Percentiles rank a stretch among this genome's conserved stretches.
phyloP scores from a whole-genome alignment of 257 asterid genomes.

The Lavandula angustifolia region DNA sequence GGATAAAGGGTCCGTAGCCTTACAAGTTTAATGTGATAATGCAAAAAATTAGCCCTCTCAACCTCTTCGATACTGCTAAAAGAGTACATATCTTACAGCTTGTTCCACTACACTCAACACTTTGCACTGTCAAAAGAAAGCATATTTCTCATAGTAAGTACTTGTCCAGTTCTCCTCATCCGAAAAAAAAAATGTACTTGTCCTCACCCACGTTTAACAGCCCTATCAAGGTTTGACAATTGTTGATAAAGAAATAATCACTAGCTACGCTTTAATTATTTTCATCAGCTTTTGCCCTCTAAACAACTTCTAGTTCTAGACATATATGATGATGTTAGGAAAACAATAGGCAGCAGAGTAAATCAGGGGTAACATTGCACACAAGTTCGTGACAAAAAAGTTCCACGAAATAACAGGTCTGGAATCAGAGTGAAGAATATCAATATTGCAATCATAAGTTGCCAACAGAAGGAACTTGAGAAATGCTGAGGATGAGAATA shows the following conservation, averaged over 20 bases:
- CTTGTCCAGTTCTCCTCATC: not conserved
- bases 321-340: not conserved
- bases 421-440: not conserved
- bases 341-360: not conserved
- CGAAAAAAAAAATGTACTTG: not conserved
- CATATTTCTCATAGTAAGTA: not conserved
- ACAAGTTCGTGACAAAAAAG: not conserved
- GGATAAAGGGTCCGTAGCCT: too few relatives aligned
- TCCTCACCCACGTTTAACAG: not conserved
- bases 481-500: conserved; percentile 4
- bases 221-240: not conserved
- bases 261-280: conserved; percentile 4
- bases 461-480: not conserved
- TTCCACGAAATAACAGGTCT: conserved; percentile 6
- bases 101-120: not conserved
- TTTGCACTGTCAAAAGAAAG: conserved; percentile 16
- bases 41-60: not conserved
- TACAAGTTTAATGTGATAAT: not conserved
- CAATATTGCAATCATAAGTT: conserved; percentile 5
- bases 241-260: not conserved
- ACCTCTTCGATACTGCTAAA: conserved; percentile 7
- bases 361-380: not conserved
- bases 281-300: conserved; percentile 7
- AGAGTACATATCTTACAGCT: not conserved
- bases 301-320: not conserved